phyloP scores from a whole-genome alignment of 2,329 filamentous ascomycete species.

The Samsoniella hepiali region DNA sequence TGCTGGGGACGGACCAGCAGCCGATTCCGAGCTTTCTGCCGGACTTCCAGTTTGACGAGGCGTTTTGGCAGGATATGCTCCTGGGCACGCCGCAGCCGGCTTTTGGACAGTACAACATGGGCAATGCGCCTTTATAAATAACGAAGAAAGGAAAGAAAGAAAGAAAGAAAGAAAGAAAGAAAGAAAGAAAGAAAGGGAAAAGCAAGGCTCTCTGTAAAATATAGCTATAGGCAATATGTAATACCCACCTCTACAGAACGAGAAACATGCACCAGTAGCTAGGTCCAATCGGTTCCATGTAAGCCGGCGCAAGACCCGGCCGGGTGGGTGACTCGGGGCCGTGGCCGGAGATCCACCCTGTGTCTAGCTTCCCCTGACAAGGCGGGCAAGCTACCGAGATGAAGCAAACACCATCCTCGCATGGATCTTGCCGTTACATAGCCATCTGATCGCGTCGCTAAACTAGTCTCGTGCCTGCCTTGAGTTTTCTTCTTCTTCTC shows the following conservation, averaged over 20 bases:
- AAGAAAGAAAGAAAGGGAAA: too few species aligned
- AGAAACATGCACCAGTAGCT: neutral
- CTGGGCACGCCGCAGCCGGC: neutral
- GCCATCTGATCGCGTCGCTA: neutral
- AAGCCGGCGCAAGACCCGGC: neutral
- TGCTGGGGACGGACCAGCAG: conserved; percentile 4
- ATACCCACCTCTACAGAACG: too few species aligned
- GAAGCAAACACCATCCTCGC: neutral
- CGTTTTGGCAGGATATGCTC: conserved; percentile 16
- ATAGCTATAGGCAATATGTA: too few species aligned
- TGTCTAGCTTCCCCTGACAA: neutral
- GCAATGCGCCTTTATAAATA: neutral
- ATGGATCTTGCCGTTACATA: neutral
- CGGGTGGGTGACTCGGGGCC: neutral
- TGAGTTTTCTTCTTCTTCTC: too few species aligned
- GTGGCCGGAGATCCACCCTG: neutral
- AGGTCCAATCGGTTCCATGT: neutral
- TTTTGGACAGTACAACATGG: neutral
- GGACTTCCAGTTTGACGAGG: conserved; percentile 13
- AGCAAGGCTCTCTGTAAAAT: too few species aligned
- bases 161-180: too few species aligned
- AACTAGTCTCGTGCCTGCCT: neutral
- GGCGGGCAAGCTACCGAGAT: neutral
- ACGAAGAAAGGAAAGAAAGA: neutral
- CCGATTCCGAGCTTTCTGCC: neutral